Conservation (phyloP, 495 filamentous ascomycete species). For the Aspergillus asperescens region DNA sequence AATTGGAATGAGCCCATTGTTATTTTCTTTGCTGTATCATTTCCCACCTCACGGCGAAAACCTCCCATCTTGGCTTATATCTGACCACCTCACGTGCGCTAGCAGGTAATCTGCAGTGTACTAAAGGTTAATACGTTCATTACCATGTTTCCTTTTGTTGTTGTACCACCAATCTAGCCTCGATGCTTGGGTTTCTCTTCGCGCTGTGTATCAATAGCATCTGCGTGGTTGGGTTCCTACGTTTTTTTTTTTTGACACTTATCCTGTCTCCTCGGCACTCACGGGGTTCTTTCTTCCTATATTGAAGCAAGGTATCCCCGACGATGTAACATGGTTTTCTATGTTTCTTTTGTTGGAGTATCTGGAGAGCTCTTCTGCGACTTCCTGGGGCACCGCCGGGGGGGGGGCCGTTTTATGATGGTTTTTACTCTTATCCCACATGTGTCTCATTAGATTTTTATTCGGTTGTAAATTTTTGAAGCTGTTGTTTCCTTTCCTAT, state of each 20-base stretch:
- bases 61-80: conserved; percentile 10
- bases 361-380: conserved; percentile 19
- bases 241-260: conserved; percentile 8
- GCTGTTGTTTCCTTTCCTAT: conserved; percentile 14
- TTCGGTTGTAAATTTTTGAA: conserved; percentile 19
- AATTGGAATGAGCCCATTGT: conserved; percentile 1
- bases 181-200: conserved; percentile 19
- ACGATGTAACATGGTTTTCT: conserved; percentile 19
- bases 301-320: conserved; percentile 25
- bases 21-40: conserved; percentile 9
- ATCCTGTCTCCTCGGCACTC: conserved; percentile 5
- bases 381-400: conserved; percentile 15
- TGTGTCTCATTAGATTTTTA: conserved; percentile 9
- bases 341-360: conserved; percentile 23
- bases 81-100: conserved; percentile 14
- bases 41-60: background rate
- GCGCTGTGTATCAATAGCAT: conserved; percentile 9
- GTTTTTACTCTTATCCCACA: conserved; percentile 12
- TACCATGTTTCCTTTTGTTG: conserved; percentile 24
- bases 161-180: conserved; percentile 23
- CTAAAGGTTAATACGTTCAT: conserved; percentile 14
- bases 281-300: conserved; percentile 14
- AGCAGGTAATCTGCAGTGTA: conserved; percentile 13
- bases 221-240: conserved; percentile 20
- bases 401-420: conserved; percentile 16